Evolutionary conservation across 1,284 basidiomycete genomes (phyloP).

Genomic region (Cryptococcus sp.): DNA sequence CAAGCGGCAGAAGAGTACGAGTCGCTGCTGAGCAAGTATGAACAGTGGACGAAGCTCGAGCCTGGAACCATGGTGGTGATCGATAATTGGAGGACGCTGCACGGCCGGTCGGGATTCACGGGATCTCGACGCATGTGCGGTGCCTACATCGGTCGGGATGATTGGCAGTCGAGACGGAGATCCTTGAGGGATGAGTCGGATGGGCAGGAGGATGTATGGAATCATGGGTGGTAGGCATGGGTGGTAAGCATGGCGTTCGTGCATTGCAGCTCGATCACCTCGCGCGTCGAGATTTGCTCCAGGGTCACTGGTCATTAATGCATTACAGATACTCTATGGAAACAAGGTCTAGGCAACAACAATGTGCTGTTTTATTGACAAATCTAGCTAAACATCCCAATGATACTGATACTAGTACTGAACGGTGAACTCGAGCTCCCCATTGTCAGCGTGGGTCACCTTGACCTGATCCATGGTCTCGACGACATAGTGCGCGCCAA

Average conservation of each 20-base stretch:
- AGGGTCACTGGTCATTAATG: too few relatives aligned
- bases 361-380: too few relatives aligned
- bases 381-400: too few relatives aligned
- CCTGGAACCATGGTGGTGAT: slow-evolving; percentile 87
- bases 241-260: too few relatives aligned
- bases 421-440: slow-evolving; percentile 32
- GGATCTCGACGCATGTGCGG: slow-evolving; percentile 90
- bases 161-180: slow-evolving; percentile 70
- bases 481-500: slow-evolving; percentile 63
- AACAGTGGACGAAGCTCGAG: slow-evolving; percentile 83
- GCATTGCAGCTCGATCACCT: too few relatives aligned
- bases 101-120: slow-evolving; percentile 82
- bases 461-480: slow-evolving; percentile 57
- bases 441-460: slow-evolving; percentile 43
- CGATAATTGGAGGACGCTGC: slow-evolving; percentile 91
- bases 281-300: too few relatives aligned
- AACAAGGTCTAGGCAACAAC: too few relatives aligned
- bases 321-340: too few relatives aligned
- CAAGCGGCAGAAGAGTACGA: slow-evolving; percentile 76
- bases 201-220: slow-evolving; percentile 13
- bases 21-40: slow-evolving; percentile 69
- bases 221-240: slow-evolving; percentile 21
- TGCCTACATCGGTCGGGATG: slow-evolving; percentile 87
- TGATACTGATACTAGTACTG: too few relatives aligned
- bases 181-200: slow-evolving; percentile 1